Base-by-base conservation (phyloP, 345 rosid genomes). In the Cardamine occulta region DNA sequence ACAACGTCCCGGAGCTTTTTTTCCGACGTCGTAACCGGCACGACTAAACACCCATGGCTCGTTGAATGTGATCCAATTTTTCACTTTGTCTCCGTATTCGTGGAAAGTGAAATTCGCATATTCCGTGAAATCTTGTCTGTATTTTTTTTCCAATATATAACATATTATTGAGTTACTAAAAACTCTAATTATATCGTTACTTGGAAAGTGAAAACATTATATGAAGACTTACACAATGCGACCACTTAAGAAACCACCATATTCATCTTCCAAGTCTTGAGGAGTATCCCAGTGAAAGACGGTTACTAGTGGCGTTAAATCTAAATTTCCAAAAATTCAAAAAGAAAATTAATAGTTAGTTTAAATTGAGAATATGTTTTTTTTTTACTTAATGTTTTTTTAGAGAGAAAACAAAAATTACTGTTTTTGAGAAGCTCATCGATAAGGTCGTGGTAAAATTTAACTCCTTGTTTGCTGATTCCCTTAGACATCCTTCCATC, bases 361-460 rank as follows among this genome's bases (percentile, higher is more conserved):
- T 12, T 66, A 35, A 2, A 34, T 2, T 19, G 2, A 19, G 17
- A 24, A 37, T 62, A 11, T n/a, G 14, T 7, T 1, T 19, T 13
- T 7, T n/a, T n/a, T 2, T 14, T 32, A 69, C 4, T 7, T 32
- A 8, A 6, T 10, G 6, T 21, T 8, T 40, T 40, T 63, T 45
- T 2, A 18, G 4, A 17, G 32, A n/a, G 2, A 2, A 7, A 11
- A n/a, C n/a, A 24, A 3, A 14, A 0, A 8, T 78, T 51, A 79
- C 75, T 80, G 17, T 86, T 74, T 48, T 74, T 75, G 5, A 86
- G 74, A 65, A 86, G 87, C 67, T 83, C 86, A 42, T 84, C 75
- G 67, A 86, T 86, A 53, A 86, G 87, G 37, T 84, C 77, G 60
- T 78, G 84, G 83, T 86, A 82, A 59, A 80, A 79, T 52, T 69